Percentiles rank a stretch among this genome's conserved stretches.
phyloP scores from a whole-genome alignment of 768 basidiomycete genomes.

The Pleurotus sapidus region DNA sequence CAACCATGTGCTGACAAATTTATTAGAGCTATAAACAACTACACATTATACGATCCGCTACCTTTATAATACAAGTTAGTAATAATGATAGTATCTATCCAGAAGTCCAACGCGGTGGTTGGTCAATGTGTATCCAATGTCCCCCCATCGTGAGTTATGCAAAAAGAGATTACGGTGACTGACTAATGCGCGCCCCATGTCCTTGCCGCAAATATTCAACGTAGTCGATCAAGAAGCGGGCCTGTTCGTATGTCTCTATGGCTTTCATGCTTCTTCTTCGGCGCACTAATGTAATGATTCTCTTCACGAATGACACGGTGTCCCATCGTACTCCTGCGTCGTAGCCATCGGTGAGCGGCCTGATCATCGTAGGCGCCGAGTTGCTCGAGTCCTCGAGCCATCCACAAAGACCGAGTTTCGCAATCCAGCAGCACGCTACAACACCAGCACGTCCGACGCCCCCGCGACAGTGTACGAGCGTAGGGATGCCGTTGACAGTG shows the following conservation, averaged over 20 bases:
- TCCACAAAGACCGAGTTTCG: slow-evolving; percentile 88
- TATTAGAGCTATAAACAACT: background rate
- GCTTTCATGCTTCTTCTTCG: slow-evolving; percentile 83
- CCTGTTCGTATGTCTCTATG: slow-evolving; percentile 93
- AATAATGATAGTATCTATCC: background rate
- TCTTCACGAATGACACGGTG: slow-evolving; percentile 67
- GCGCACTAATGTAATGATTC: slow-evolving; percentile 70
- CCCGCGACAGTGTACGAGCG: slow-evolving; percentile 90
- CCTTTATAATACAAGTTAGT: background rate
- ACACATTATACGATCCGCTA: background rate
- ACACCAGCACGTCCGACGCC: slow-evolving; percentile 93
- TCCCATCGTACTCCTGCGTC: slow-evolving; percentile 18
- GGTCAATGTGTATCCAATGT: background rate
- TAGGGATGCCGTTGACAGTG: slow-evolving; percentile 65
- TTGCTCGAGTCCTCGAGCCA: slow-evolving; percentile 38
- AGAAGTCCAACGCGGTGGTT: no score
- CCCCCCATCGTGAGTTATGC: background rate
- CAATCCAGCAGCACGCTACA: slow-evolving; percentile 88
- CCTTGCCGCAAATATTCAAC: slow-evolving; percentile 51
- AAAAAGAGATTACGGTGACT: background rate
- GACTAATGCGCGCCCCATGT: background rate
- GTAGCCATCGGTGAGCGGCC: background rate
- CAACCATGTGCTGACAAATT: background rate
- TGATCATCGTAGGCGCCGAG: background rate
- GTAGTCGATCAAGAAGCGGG: slow-evolving; percentile 76